phyloP scores from a whole-genome alignment of 2,329 filamentous ascomycete species.

The Paramyrothecium roridum region DNA sequence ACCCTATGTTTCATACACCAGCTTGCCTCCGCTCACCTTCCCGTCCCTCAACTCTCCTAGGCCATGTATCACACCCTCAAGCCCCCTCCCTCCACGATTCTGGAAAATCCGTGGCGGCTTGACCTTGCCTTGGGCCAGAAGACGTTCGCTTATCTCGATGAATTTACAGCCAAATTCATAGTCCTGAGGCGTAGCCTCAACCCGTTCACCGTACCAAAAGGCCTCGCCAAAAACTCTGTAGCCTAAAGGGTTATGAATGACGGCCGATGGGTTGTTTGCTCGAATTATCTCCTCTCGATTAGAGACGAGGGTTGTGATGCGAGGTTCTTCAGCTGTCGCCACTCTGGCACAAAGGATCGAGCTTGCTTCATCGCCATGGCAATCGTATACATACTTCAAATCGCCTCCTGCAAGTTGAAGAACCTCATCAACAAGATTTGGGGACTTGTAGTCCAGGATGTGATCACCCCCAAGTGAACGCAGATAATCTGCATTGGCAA shows the following conservation, averaged over 20 bases:
- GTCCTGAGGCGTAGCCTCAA: conserved; percentile 19
- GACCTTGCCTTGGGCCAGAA: conserved; percentile 30
- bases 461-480: conserved; percentile 36
- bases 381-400: conserved; percentile 30
- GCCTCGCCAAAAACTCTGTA: not conserved
- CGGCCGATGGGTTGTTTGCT: not conserved
- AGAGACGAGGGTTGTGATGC: not conserved
- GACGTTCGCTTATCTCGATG: conserved; percentile 20
- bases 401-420: conserved; percentile 10
- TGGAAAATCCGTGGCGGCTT: conserved; percentile 24
- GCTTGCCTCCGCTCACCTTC: conserved; percentile 35
- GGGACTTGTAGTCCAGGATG: conserved; percentile 38
- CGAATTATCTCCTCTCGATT: not conserved
- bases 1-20: conserved; percentile 31
- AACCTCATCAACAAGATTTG: conserved; percentile 12
- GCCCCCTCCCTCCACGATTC: conserved; percentile 22
- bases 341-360: not conserved
- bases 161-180: conserved; percentile 26
- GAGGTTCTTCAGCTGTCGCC: not conserved
- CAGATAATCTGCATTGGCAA: conserved; percentile 36
- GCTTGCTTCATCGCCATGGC: conserved; percentile 8
- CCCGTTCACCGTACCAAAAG: conserved; percentile 7
- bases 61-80: conserved; percentile 28
- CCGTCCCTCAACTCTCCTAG: conserved; percentile 27
- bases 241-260: not conserved